Conservation (phyloP, 768 basidiomycete species). For the Russula vinacea region DNA sequence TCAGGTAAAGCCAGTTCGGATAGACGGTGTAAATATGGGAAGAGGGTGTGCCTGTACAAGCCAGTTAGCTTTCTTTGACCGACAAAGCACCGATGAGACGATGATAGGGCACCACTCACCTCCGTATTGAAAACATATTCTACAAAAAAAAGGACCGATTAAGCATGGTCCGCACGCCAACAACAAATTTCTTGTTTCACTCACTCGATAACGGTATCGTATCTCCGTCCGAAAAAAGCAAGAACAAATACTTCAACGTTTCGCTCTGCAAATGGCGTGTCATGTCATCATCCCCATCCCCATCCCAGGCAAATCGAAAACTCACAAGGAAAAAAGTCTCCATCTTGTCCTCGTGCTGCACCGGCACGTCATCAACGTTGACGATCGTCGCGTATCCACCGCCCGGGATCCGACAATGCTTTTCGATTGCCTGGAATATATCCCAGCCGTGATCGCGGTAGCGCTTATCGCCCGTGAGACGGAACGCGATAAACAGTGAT, state of each 20-base stretch:
- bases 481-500: constrained; percentile 86
- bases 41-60: constrained; percentile 58
- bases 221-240: constrained; percentile 73
- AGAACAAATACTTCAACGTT: constrained; percentile 86
- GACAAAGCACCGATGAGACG: constrained; percentile 3
- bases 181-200: constrained; percentile 31
- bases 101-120: constrained; percentile 39
- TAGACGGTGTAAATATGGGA: constrained; percentile 60
- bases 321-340: constrained; percentile 90
- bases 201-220: constrained; percentile 72
- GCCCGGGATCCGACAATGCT: constrained; percentile 67
- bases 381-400: constrained; percentile 84
- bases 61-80: not conserved
- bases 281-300: not conserved
- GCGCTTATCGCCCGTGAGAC: constrained; percentile 77
- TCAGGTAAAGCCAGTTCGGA: constrained; percentile 49
- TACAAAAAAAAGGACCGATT: constrained; percentile 33
- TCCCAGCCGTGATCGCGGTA: constrained; percentile 85
- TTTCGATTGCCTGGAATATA: constrained; percentile 86
- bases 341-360: constrained; percentile 80
- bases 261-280: constrained; percentile 55
- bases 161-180: constrained; percentile 18
- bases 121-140: constrained; percentile 94
- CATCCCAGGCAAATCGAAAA: constrained; percentile 4
- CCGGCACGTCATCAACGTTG: constrained; percentile 78